Percentiles rank a stretch among this genome's conserved stretches.
Conservation (phyloP, 2,329 filamentous ascomycete species). For the Sclerotinia borealis region DNA sequence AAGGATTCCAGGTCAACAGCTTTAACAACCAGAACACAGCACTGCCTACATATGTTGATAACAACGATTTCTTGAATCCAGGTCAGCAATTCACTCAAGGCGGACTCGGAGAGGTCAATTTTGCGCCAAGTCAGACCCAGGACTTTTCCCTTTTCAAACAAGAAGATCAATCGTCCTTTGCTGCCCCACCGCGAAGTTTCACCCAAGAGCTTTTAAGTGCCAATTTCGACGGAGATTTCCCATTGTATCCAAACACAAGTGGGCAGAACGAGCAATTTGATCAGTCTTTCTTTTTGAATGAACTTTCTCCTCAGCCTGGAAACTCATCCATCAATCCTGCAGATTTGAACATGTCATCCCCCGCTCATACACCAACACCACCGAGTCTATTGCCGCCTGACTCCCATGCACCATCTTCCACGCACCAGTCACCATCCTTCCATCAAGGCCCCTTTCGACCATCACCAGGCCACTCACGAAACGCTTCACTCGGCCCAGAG, state of each 20-base stretch:
- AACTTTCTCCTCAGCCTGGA: conserved; percentile 37
- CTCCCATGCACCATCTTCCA: conserved; percentile 31
- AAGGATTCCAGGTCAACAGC: conserved; percentile 35
- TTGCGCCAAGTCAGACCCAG: conserved; percentile 22
- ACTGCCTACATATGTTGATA: conserved; percentile 32
- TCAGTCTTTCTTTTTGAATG: conserved; percentile 54
- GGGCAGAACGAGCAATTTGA: conserved; percentile 53
- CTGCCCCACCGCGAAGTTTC: conserved; percentile 42
- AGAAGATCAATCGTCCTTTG: conserved; percentile 31
- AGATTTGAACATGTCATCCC: conserved; percentile 44
- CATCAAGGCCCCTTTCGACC: conserved; percentile 30
- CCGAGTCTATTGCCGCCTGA: conserved; percentile 29
- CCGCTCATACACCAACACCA: conserved; percentile 28
- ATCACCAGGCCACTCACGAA: conserved; percentile 30
- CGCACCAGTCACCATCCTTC: conserved; percentile 31
- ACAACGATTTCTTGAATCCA: conserved; percentile 43
- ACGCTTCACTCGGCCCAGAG: conserved; percentile 32
- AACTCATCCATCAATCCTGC: conserved; percentile 40
- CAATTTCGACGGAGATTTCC: conserved; percentile 54
- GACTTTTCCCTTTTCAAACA: conserved; percentile 32
- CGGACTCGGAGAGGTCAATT: conserved; percentile 24
- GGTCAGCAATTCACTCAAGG: conserved; percentile 28
- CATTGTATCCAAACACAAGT: conserved; percentile 54
- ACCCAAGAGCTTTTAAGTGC: conserved; percentile 42
- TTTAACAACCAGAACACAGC: conserved; percentile 35